Conservation (phyloP, 1,284 basidiomycete genomes). For the Ustilago sp. region DNA sequence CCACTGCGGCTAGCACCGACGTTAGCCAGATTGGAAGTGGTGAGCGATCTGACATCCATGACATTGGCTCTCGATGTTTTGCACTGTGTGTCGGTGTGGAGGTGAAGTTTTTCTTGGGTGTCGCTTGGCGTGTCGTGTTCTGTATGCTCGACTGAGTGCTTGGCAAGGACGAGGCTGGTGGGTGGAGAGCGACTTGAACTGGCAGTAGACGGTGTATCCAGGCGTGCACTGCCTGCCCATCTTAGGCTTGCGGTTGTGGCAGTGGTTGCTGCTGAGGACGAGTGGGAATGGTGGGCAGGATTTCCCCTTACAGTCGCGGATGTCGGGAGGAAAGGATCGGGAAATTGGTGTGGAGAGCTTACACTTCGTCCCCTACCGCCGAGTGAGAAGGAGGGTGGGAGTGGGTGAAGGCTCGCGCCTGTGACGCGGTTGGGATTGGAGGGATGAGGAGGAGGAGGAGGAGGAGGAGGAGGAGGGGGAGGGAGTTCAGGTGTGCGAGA, state of each 20-base stretch:
- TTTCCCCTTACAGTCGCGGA: too few relatives aligned
- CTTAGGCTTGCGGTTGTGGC: background rate
- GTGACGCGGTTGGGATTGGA: background rate
- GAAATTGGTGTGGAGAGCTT: slow-evolving; percentile 1
- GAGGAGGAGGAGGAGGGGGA: background rate
- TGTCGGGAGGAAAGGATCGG: background rate
- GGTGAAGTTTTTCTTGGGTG: too few relatives aligned
- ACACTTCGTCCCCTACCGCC: slow-evolving; percentile 2
- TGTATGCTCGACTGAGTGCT: too few relatives aligned
- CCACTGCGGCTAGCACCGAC: background rate
- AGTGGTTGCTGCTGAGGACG: background rate
- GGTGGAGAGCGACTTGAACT: background rate
- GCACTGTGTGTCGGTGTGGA: too few relatives aligned
- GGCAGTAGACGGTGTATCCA: too few relatives aligned
- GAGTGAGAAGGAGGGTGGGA: background rate
- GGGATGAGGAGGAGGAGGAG: too few relatives aligned
- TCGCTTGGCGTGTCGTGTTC: too few relatives aligned
- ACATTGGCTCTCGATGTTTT: background rate
- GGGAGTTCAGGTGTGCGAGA: background rate
- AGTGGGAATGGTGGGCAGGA: background rate
- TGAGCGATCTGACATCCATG: slow-evolving; percentile 21
- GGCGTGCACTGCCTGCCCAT: background rate
- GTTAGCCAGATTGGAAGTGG: background rate
- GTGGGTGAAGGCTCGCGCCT: background rate
- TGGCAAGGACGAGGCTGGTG: background rate